Evolutionary conservation across 2,329 filamentous ascomycete genomes (phyloP), one percentile per base, ranked within the genome.

Genomic region (Sclerotinia trifoliorum): DNA sequence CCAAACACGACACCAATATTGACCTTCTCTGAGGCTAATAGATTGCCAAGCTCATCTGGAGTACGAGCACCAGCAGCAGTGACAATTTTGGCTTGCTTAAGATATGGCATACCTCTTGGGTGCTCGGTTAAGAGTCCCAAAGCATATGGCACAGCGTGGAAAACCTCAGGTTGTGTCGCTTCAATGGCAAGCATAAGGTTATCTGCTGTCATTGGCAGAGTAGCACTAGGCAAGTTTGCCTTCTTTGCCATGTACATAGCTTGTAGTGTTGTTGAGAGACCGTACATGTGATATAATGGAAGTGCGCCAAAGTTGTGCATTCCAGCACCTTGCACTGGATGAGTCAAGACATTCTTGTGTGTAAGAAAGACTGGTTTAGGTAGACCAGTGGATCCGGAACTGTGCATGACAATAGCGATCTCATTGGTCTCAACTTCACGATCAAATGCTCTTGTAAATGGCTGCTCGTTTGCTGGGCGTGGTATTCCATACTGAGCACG

Each of bases 321-420:
- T 76, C 73, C 71, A 78, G 71, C 32, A 65, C 69, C 29, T 68
- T 72, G 39, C 61, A 68, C 51, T 61, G 58, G 65, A 84, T 85
- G 66, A 11, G 79, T 79, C 11, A 88, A 76, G 8, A 81, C 82
- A 17, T 82, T 80, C 13, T 77, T 75, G 65, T 90, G 84, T 0
- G 82, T 85, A 60, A 86, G 83, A 68, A 82, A 85, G 49, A 90
- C 88, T 0, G 87, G 86, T 70, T 89, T 89, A 0, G 87, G 87
- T 0, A 89, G 79, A 0, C 87, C 86, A 0, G 88, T 83, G 0
- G 84, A 86, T 10, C 87, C 86, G 48, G 74, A 73, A 42, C 73
- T 17, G 46, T 75, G 73, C 11, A 77, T 77, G 35, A 78, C 42
- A 35, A 46, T 48, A 57, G 57, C 67, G 7, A 71, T 46, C 13